Evolutionary conservation across 2,329 filamentous ascomycete genomes (phyloP), one percentile per base, ranked within the genome.

Genomic region (Aspergillus sp.): DNA sequence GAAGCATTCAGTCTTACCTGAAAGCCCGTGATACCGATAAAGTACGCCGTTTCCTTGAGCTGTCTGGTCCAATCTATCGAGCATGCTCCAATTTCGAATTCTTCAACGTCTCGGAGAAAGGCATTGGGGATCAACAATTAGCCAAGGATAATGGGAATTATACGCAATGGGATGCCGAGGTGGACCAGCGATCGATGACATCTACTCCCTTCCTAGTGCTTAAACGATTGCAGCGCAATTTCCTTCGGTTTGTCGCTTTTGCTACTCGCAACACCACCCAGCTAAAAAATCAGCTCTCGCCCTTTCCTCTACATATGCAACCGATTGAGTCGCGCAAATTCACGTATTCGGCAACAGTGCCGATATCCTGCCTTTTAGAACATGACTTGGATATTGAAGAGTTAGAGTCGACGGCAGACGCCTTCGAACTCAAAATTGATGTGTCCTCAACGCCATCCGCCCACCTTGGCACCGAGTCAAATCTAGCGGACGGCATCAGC

Each of bases 61-160:
- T 75, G 9, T 73, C 72, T 0, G 73, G 72, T 7, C 72, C 71
- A 2, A 81, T 89, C 15, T 86, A 89, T 64, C 80, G 87, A 49
- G 80, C 80, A 2, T 90, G 86, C 68, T 87, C 87, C 11, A 91
- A 90, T 64, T 83, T 89, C 61, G 89, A 92, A 67, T 93, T 91
- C 70, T 91, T 86, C 77, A 91, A 91, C 64, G 77, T 89, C 15
- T 87, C 87, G 2, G 88, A 90, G 67, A 77, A 75, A 45, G 66
- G 30, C 56, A 55, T 63, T 17, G 69, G 69, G 5, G 68, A 74
- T 44, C 68, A 57, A 8, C 41, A 51, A 3, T n/a, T 45, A 4
- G 41, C 34, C 51, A 65, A 69, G 46, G 64, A 67, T n/a, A 58
- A 52, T 15, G 63, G 67, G 63, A 24, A 68, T 27, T 54, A 71